phyloP scores from a whole-genome alignment of 257 asterid species.

The Rehmannia glutinosa region DNA sequence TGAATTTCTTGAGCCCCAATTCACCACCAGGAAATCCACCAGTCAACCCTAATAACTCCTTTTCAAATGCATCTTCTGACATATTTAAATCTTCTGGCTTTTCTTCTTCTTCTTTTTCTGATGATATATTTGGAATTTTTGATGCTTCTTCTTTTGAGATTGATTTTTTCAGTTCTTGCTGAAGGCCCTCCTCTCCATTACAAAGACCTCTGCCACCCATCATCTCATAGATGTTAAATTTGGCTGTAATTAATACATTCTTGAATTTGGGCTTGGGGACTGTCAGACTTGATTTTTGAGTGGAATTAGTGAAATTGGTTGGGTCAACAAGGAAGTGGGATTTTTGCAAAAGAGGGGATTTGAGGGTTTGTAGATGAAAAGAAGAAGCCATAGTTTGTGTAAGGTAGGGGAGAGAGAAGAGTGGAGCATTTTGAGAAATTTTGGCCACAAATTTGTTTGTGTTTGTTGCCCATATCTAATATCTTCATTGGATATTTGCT shows the following conservation, averaged over 20 bases:
- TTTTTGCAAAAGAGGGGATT: conserved; percentile 36
- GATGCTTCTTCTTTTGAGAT: conserved; percentile 31
- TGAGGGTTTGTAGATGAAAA: conserved; percentile 37
- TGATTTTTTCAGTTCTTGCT: conserved; percentile 42
- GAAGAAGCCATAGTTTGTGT: conserved; percentile 36
- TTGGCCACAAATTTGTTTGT: conserved; percentile 29
- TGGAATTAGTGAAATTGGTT: conserved; percentile 15
- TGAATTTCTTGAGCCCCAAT: conserved; percentile 49
- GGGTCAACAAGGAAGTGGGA: conserved; percentile 53
- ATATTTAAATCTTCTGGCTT: background rate
- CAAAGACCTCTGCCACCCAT: conserved; percentile 68
- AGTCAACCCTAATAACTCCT: conserved; percentile 58
- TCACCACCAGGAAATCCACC: conserved; percentile 82
- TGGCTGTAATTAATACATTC: conserved; percentile 35
- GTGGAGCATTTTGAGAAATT: conserved; percentile 2
- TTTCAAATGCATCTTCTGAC: conserved; percentile 52
- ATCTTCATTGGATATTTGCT: background rate
- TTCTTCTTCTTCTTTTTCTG: conserved; percentile 9
- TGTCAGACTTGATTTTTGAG: conserved; percentile 14
- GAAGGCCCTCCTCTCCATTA: conserved; percentile 56
- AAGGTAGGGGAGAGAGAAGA: background rate
- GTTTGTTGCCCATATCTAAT: no score
- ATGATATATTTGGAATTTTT: background rate
- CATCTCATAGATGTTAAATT: conserved; percentile 57
- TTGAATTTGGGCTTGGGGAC: conserved; percentile 19